A percentile compares a stretch with the other conserved stretches of the same genome.
Conservation (phyloP, 2,329 filamentous ascomycete genomes). For the Fusarium concolor region DNA sequence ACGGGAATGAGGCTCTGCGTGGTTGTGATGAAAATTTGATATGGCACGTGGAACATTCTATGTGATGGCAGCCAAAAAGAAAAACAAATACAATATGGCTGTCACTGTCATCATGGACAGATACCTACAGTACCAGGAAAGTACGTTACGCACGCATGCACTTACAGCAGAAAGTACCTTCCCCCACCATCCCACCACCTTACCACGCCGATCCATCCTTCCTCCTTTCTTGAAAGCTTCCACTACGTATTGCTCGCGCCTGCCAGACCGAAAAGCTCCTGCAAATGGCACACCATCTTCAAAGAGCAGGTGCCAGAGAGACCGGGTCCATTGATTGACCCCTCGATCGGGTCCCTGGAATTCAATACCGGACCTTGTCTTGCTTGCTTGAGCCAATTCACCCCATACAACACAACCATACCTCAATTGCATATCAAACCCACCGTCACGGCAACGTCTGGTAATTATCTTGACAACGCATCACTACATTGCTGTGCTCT, state of each 20-base stretch:
- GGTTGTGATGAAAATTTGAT: constrained; percentile 12
- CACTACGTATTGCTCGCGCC: constrained; percentile 22
- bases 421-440: constrained; percentile 38
- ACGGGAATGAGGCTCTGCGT: constrained; percentile 36
- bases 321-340: constrained; percentile 14
- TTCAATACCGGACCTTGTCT: constrained; percentile 25
- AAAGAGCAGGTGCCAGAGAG: constrained; percentile 25
- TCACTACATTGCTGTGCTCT: constrained; percentile 53
- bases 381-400: neutral
- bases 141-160: constrained; percentile 38
- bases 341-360: constrained; percentile 38
- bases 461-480: constrained; percentile 62
- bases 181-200: constrained; percentile 39
- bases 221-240: constrained; percentile 18
- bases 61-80: constrained; percentile 15
- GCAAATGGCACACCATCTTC: constrained; percentile 28
- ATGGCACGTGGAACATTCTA: constrained; percentile 30
- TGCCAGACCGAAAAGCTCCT: constrained; percentile 12
- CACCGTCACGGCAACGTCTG: constrained; percentile 49
- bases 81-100: constrained; percentile 41
- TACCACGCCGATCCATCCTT: constrained; percentile 1
- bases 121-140: neutral
- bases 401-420: constrained; percentile 13
- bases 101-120: constrained; percentile 33
- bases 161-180: neutral